Conservation (phyloP, 441 rosid genomes). For the Cnidoscolus chayamansa region DNA sequence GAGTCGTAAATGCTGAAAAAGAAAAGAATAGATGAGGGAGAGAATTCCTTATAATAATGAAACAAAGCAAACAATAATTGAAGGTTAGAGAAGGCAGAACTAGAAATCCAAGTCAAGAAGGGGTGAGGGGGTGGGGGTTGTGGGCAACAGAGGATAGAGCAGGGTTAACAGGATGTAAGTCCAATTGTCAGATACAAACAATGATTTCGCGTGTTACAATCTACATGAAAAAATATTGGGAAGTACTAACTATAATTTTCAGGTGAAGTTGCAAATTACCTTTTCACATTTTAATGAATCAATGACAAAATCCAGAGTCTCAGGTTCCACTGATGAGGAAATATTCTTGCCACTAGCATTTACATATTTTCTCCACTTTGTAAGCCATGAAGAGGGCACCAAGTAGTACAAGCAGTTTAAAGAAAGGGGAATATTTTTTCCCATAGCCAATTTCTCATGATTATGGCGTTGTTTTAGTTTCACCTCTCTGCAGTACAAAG, state of each 20-base stretch:
- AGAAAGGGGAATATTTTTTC: conserved; percentile 58
- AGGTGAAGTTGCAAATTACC: conserved; percentile 40
- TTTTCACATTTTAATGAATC: conserved; percentile 71
- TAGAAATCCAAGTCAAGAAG: neutral
- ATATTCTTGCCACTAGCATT: conserved; percentile 67
- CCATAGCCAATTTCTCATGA: conserved; percentile 80
- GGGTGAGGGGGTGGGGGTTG: neutral
- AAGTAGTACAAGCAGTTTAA: conserved; percentile 61
- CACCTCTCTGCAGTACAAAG: conserved; percentile 55
- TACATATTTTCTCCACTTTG: conserved; percentile 81
- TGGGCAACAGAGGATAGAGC: neutral
- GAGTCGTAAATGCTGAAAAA: conserved; percentile 70
- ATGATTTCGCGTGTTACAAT: neutral
- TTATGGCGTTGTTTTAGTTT: conserved; percentile 82
- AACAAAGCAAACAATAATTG: neutral
- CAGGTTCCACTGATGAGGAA: conserved; percentile 67
- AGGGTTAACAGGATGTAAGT: neutral
- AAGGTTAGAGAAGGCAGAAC: neutral
- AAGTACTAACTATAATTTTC: neutral
- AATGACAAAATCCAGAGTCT: conserved; percentile 57
- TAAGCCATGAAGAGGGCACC: conserved; percentile 83
- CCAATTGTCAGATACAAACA: neutral
- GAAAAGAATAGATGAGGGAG: neutral
- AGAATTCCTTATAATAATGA: conserved; percentile 5
- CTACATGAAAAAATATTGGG: neutral